These are phyloP conservation scores for Vanrija sp. DNA, from an alignment of 1,284 basidiomycete genomes.

Conservation along the genomic window DNA sequence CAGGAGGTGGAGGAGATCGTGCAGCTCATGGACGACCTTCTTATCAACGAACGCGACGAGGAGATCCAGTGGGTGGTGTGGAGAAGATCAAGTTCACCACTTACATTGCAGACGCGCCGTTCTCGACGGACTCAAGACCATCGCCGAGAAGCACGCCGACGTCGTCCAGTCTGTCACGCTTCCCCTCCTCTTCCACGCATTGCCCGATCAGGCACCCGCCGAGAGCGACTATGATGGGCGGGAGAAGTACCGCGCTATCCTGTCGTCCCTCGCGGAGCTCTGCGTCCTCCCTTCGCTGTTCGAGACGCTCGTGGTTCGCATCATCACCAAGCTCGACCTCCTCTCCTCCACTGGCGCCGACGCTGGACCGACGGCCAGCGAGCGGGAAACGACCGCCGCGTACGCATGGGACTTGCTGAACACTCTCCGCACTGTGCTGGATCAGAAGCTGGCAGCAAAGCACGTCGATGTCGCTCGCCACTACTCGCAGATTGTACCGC, in stretches of 20 bases:
- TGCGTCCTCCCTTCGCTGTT: constrained; percentile 75
- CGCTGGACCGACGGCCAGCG: constrained; percentile 23
- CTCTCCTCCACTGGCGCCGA: constrained; percentile 30
- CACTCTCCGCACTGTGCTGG: constrained; percentile 62
- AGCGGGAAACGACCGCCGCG: constrained; percentile 61
- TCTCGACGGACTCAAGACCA: constrained; percentile 64
- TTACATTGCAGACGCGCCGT: constrained; percentile 58
- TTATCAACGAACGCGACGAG: constrained; percentile 59
- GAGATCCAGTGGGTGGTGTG: constrained; percentile 51
- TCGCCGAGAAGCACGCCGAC: constrained; percentile 62
- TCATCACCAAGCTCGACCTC: constrained; percentile 74
- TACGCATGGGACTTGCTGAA: constrained; percentile 79
- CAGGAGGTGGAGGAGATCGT: constrained; percentile 77
- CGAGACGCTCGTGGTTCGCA: constrained; percentile 73
- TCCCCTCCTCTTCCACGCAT: constrained; percentile 68
- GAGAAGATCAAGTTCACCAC: not conserved
- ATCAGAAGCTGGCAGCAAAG: constrained; percentile 59
- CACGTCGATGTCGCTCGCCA: constrained; percentile 75
- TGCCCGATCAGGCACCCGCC: constrained; percentile 65
- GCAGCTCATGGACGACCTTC: constrained; percentile 64
- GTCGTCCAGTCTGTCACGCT: constrained; percentile 72
- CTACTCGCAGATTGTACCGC: constrained; percentile 66
- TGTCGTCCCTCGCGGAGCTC: constrained; percentile 69
- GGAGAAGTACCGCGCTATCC: constrained; percentile 63
- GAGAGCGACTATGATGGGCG: constrained; percentile 59